A percentile compares a stretch with the other conserved stretches of the same genome.
Evolutionary conservation across 116 monocot genomes (phyloP).

Genomic region (Cymodocea nodosa): DNA sequence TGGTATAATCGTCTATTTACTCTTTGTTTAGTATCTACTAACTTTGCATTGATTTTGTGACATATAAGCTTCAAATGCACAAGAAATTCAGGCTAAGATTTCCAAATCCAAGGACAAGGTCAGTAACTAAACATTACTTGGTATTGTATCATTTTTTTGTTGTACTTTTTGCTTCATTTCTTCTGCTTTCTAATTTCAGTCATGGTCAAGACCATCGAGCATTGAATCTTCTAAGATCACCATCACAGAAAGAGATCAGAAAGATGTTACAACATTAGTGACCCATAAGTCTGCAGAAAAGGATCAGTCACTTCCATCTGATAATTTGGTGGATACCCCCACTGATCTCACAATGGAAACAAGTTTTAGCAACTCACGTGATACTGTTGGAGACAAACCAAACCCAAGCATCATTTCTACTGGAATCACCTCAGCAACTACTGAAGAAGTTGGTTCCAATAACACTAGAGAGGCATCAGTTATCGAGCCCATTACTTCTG

Average conservation of each 20-base stretch:
- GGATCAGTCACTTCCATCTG: neutral
- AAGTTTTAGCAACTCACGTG: neutral
- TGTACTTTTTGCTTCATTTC: neutral
- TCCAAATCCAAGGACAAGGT: conserved; percentile 8
- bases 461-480: conserved; percentile 4
- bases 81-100: conserved; percentile 6
- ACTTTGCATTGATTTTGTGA: neutral
- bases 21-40: neutral
- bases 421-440: neutral
- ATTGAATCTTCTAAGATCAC: conserved; percentile 1
- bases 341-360: neutral
- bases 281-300: neutral
- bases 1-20: neutral
- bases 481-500: neutral
- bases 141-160: neutral
- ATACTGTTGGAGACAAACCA: neutral
- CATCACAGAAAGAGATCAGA: neutral
- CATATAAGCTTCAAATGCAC: conserved; percentile 8
- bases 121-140: neutral
- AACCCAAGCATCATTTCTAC: neutral
- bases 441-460: conserved; percentile 1
- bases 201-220: neutral
- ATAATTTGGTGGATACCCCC: neutral
- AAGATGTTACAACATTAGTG: neutral
- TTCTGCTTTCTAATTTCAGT: conserved; percentile 3